Evolutionary conservation across 208 protist genomes (phyloP).

Genomic region (Acanthamoeba castellanii): DNA sequence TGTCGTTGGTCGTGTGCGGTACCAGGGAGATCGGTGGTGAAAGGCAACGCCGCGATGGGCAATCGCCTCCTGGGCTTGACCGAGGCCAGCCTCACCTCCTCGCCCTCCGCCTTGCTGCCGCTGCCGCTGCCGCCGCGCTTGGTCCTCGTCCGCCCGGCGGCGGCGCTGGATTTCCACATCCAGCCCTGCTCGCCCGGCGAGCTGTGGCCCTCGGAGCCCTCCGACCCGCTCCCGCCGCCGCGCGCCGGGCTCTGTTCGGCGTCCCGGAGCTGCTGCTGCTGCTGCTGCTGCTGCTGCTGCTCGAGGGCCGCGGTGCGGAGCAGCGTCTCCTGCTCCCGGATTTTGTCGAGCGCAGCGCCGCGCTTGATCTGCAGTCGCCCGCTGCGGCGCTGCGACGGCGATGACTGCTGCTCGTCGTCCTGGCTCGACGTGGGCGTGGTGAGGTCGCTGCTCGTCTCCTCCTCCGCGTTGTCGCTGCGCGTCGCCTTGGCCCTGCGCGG

Average conservation of each 20-base stretch:
- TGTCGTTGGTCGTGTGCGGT: not conserved
- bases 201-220: slow-evolving; percentile 5
- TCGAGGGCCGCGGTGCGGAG: too few relatives aligned
- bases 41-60: not conserved
- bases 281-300: not conserved
- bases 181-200: slow-evolving; percentile 33
- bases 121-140: not conserved
- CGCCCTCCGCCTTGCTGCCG: not conserved
- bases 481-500: not conserved
- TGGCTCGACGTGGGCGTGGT: slow-evolving; percentile 26
- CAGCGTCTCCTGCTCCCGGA: not conserved
- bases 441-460: not conserved
- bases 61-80: not conserved
- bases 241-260: not conserved
- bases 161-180: slow-evolving; percentile 24
- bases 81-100: not conserved
- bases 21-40: not conserved
- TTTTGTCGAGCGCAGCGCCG: not conserved
- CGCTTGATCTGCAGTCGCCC: not conserved
- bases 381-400: not conserved
- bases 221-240: not conserved
- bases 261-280: not conserved
- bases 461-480: not conserved
- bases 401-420: not conserved
- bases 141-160: not conserved